Evolutionary conservation across 2,329 filamentous ascomycete genomes (phyloP).

Genomic region (Phyllosticta ampelicida): DNA sequence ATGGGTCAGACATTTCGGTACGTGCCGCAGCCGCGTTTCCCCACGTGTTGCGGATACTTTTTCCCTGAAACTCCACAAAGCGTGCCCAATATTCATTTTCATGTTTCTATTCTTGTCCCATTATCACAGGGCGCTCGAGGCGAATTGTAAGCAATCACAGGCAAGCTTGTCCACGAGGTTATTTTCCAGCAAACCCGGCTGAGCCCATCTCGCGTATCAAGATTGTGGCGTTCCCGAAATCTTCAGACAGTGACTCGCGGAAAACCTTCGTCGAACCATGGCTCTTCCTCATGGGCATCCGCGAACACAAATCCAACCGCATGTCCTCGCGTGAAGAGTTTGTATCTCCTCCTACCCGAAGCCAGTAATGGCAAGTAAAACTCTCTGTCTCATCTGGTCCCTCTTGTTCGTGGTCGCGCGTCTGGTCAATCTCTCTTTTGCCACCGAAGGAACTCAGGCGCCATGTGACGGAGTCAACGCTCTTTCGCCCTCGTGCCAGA

Average conservation of each 20-base stretch:
- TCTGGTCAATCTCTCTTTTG: background rate
- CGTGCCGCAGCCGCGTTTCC: background rate
- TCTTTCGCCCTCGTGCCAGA: background rate
- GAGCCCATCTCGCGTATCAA: background rate
- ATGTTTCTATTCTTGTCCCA: background rate
- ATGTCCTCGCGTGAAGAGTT: background rate
- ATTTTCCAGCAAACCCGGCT: background rate
- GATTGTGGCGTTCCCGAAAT: background rate
- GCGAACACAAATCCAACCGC: background rate
- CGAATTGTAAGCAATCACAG: background rate
- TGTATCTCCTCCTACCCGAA: background rate
- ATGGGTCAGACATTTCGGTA: background rate
- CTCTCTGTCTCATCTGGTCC: background rate
- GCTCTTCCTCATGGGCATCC: background rate
- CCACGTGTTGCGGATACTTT: background rate
- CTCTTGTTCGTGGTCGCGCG: background rate
- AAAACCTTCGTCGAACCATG: background rate
- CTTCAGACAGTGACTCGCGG: background rate
- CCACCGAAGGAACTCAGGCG: background rate
- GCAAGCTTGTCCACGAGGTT: background rate
- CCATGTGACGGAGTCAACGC: background rate
- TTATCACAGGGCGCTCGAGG: background rate
- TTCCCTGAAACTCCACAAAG: background rate
- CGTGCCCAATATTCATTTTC: too few relatives aligned
- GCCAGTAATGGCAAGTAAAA: background rate